Percentiles rank a stretch among this genome's conserved stretches.
Evolutionary conservation across 192 early-diverging fungal genomes (phyloP).

Genomic region (Backusella luteola): DNA sequence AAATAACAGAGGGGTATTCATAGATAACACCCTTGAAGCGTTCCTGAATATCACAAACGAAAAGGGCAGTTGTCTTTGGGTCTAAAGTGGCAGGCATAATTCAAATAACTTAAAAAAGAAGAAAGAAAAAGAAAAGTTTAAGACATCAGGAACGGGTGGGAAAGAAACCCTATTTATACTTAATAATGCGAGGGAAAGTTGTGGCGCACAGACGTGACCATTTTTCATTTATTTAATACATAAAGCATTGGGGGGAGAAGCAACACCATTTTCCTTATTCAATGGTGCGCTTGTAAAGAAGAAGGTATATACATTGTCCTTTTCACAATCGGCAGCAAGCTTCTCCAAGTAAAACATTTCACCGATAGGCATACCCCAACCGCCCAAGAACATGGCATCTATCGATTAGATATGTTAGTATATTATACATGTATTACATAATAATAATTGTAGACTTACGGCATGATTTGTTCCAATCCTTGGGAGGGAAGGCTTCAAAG

Average conservation of each 20-base stretch:
- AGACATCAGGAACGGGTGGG: neutral
- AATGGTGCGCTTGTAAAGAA: conserved; percentile 35
- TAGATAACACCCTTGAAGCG: conserved; percentile 74
- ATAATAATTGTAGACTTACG: conserved; percentile 10
- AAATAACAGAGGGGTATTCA: conserved; percentile 77
- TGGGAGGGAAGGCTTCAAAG: conserved; percentile 28
- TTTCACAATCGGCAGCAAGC: conserved; percentile 23
- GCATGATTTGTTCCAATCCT: conserved; percentile 1
- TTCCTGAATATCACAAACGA: conserved; percentile 95
- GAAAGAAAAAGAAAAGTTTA: neutral
- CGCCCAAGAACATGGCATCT: conserved; percentile 30
- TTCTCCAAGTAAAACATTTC: conserved; percentile 31
- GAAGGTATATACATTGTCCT: conserved; percentile 27
- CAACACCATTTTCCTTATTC: conserved; percentile 31
- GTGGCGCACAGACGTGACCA: neutral
- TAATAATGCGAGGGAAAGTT: neutral
- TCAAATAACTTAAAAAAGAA: neutral
- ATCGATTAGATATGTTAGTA: neutral
- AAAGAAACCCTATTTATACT: neutral
- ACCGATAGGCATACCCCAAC: conserved; percentile 35
- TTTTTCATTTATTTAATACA: conserved; percentile 31
- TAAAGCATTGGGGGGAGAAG: conserved; percentile 33
- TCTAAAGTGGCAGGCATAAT: conserved; percentile 47
- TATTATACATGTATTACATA: neutral
- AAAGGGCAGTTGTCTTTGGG: conserved; percentile 71